phyloP scores from a whole-genome alignment of 1,284 basidiomycete species.

The Cerrena zonata region DNA sequence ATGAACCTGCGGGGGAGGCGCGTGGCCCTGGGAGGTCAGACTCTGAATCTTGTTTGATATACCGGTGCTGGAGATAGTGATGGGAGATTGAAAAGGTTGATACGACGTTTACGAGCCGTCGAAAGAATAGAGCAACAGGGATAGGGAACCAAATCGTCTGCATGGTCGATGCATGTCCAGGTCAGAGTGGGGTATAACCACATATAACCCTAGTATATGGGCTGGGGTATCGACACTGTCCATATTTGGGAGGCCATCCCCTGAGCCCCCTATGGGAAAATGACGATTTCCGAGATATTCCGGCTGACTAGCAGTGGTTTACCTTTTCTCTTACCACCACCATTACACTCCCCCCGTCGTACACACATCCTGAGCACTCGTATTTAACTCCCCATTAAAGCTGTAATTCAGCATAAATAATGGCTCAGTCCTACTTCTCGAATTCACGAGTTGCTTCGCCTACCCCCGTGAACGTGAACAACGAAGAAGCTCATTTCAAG shows the following conservation, averaged over 20 bases:
- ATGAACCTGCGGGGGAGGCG: conserved; percentile 7
- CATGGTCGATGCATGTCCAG: conserved; percentile 35
- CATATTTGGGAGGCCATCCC: too few relatives aligned
- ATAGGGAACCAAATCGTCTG: conserved; percentile 52
- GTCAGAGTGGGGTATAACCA: too few relatives aligned
- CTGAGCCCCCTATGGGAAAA: too few relatives aligned
- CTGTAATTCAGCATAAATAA: not conserved
- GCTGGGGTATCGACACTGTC: too few relatives aligned
- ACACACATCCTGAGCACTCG: not conserved
- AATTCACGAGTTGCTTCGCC: not conserved
- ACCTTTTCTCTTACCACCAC: too few relatives aligned
- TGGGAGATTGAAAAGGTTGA: conserved; percentile 61
- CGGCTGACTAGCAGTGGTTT: too few relatives aligned
- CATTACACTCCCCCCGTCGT: not conserved
- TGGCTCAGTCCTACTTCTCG: not conserved
- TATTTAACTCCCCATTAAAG: not conserved
- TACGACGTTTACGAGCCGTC: conserved; percentile 59
- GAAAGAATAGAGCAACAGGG: conserved; percentile 54
- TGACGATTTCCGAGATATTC: too few relatives aligned
- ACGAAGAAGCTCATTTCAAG: conserved; percentile 14
- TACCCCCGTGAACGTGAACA: not conserved
- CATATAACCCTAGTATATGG: too few relatives aligned
- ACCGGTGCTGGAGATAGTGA: conserved; percentile 43
- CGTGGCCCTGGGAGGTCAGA: conserved; percentile 4
- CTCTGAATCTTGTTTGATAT: not conserved